phyloP scores from a whole-genome alignment of 192 early-diverging fungal species.

The Bifiguratus adelaidae region DNA sequence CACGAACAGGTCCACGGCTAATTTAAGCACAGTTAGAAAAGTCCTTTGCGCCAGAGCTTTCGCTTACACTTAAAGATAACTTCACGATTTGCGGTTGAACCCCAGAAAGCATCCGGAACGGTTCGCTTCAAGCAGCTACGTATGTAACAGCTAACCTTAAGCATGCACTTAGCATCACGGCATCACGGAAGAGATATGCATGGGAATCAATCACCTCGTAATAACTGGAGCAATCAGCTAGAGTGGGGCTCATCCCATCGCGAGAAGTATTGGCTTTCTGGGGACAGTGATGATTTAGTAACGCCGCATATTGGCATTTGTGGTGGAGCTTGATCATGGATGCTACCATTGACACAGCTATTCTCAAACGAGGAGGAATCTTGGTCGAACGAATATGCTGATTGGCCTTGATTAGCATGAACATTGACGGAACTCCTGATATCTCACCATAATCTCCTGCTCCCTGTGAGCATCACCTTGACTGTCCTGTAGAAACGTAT shows the following conservation, averaged over 20 bases:
- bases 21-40: background rate
- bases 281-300: slow-evolving; percentile 2
- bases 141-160: slow-evolving; percentile 33
- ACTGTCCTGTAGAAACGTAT: too few species aligned
- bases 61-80: slow-evolving; percentile 34
- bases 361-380: too few species aligned
- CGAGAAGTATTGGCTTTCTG: background rate
- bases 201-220: background rate
- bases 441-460: too few species aligned
- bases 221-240: background rate
- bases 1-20: slow-evolving; percentile 44
- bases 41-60: background rate
- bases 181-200: slow-evolving; percentile 6
- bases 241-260: too few species aligned
- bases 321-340: slow-evolving; percentile 7
- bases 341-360: too few species aligned
- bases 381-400: too few species aligned
- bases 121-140: slow-evolving; percentile 34
- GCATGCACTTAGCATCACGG: background rate
- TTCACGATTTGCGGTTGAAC: slow-evolving; percentile 42
- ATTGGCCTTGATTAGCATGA: too few species aligned
- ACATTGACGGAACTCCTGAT: too few species aligned
- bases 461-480: too few species aligned
- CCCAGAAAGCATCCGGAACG: slow-evolving; percentile 54
- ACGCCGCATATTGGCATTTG: background rate